Evolutionary conservation across 345 rosid species (phyloP).

Genomic region (Conringia planisiliqua): DNA sequence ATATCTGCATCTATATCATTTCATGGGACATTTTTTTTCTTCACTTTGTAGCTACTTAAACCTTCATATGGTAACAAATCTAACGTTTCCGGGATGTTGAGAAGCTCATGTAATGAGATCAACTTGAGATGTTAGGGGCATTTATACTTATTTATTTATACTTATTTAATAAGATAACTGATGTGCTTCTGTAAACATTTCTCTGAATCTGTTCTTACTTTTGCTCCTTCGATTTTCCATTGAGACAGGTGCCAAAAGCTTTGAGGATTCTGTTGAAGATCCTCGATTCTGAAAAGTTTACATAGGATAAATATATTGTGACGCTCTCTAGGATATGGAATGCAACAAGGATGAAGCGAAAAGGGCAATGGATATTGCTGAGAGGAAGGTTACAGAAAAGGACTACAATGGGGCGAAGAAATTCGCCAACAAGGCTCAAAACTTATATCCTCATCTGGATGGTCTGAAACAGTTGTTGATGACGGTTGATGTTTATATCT

Average conservation of each 20-base stretch:
- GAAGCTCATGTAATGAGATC: too few relatives aligned
- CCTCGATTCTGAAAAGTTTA: not conserved
- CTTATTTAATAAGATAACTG: not conserved
- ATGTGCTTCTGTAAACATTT: not conserved
- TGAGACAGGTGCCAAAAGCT: slow-evolving; percentile 18
- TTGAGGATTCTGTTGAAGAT: slow-evolving; percentile 12
- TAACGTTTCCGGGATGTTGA: not conserved
- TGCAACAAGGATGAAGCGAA: slow-evolving; percentile 90
- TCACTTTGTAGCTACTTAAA: not conserved
- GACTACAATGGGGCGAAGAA: slow-evolving; percentile 71
- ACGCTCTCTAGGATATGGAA: slow-evolving; percentile 49
- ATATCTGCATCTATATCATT: slow-evolving; percentile 7
- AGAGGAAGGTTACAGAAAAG: slow-evolving; percentile 61
- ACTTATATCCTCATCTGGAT: slow-evolving; percentile 65
- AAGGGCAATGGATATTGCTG: slow-evolving; percentile 87
- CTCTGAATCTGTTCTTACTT: not conserved
- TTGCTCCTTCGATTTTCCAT: not conserved
- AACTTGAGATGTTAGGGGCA: not conserved
- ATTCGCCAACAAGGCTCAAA: slow-evolving; percentile 75
- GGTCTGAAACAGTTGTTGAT: slow-evolving; percentile 61
- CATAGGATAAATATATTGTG: not conserved
- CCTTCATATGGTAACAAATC: slow-evolving; percentile 12
- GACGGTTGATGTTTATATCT: slow-evolving; percentile 56
- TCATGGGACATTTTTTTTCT: not conserved
- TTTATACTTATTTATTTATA: not conserved